phyloP scores from a whole-genome alignment of 2,329 filamentous ascomycete genomes.

The Fusarium acutatum region DNA sequence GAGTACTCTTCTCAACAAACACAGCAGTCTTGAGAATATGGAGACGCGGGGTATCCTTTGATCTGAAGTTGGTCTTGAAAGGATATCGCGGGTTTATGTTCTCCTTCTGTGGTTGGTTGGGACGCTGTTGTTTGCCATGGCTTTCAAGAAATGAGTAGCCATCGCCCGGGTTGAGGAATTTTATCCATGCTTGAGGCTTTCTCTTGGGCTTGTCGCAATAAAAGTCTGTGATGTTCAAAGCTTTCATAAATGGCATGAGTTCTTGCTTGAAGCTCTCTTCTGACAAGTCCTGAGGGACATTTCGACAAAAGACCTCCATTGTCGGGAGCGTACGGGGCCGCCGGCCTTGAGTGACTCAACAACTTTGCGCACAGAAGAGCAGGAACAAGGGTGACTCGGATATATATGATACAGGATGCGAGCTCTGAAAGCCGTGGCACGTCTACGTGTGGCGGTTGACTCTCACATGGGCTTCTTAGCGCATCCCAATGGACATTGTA shows the following conservation, averaged over 20 bases:
- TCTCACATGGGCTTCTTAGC: not conserved
- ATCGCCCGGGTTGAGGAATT: conserved; percentile 53
- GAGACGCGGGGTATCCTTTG: conserved; percentile 41
- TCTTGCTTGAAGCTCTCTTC: conserved; percentile 49
- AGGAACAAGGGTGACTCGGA: rapidly evolving
- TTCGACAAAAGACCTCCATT: conserved; percentile 59
- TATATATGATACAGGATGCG: not conserved
- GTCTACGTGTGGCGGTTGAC: not conserved
- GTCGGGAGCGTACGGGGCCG: not conserved
- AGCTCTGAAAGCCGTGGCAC: not conserved
- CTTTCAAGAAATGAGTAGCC: conserved; percentile 53
- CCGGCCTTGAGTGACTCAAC: not conserved
- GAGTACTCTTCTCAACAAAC: conserved; percentile 47
- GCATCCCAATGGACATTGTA: not conserved
- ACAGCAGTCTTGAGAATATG: conserved; percentile 43
- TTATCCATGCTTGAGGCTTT: conserved; percentile 50
- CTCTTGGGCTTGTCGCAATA: conserved; percentile 52
- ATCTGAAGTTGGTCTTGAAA: not conserved
- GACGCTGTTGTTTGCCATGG: conserved; percentile 43
- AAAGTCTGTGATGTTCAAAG: conserved; percentile 54
- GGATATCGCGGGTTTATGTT: not conserved
- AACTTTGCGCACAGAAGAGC: not conserved
- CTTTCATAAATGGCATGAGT: conserved; percentile 51
- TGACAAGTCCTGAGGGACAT: conserved; percentile 53
- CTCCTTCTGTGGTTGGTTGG: not conserved